These are phyloP conservation scores for Persicaria maculosa DNA, from an alignment of 148 eudicot genomes.

Conservation along the genomic window DNA sequence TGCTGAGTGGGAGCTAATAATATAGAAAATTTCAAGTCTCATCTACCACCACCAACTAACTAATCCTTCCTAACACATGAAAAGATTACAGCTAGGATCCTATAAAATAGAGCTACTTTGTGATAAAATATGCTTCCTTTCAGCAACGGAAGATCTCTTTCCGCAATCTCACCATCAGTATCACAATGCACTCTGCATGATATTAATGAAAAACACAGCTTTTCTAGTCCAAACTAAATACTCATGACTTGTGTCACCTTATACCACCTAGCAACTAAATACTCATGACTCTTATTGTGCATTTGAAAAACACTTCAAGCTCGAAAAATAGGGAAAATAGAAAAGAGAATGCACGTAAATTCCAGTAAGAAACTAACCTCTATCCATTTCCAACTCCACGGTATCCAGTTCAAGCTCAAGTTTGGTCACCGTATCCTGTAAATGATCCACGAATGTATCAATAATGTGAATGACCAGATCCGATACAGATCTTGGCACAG, in stretches of 20 bases:
- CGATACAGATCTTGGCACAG: constrained; percentile 78
- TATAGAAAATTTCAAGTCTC: not conserved
- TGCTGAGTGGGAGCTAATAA: not conserved
- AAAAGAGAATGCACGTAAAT: not conserved
- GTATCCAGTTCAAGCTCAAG: constrained; percentile 92
- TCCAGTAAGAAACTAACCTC: constrained; percentile 36
- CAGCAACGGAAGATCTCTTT: not conserved
- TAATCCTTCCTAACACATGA: no score
- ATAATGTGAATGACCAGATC: constrained; percentile 82
- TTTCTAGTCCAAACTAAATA: no score
- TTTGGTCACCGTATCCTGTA: constrained; percentile 78
- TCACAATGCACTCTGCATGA: not conserved
- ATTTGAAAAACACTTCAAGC: no score
- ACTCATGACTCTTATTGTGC: no score
- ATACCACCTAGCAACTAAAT: no score
- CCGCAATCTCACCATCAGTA: not conserved
- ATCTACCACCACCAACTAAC: not conserved
- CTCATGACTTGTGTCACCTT: no score
- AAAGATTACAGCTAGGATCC: not conserved
- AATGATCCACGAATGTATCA: constrained; percentile 93
- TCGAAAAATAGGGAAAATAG: no score
- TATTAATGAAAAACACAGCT: no score
- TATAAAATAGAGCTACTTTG: not conserved
- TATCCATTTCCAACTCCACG: constrained; percentile 79
- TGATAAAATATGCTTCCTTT: not conserved